phyloP scores from a whole-genome alignment of 2,329 filamentous ascomycete genomes.

The Aspergillus tamarii region DNA sequence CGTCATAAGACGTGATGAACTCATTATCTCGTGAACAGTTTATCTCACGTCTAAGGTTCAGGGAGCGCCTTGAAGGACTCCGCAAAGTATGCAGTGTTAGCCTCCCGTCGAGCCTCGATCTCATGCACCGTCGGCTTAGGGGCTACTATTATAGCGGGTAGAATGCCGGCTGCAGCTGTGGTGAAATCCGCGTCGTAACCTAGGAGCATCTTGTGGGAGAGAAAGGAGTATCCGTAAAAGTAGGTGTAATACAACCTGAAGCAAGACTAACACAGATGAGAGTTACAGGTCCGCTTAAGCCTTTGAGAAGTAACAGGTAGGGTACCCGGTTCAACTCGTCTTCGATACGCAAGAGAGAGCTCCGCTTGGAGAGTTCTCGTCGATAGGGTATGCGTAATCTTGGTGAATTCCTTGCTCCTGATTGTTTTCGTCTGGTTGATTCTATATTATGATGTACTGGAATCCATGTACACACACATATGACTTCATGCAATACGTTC shows the following conservation, averaged over 20 bases:
- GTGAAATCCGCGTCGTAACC: conserved; percentile 23
- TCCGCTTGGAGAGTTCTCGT: too few species aligned
- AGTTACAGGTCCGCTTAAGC: too few species aligned
- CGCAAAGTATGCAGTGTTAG: conserved; percentile 13
- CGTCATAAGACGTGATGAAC: conserved; percentile 26
- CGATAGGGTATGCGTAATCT: too few species aligned
- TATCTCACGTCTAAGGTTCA: conserved; percentile 21
- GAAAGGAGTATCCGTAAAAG: too few species aligned
- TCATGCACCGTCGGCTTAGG: conserved; percentile 22
- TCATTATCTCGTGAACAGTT: conserved; percentile 9
- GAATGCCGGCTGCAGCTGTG: conserved; percentile 18
- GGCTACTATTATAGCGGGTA: conserved; percentile 13
- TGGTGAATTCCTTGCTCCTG: too few species aligned
- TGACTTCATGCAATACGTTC: background rate
- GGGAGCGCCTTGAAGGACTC: conserved; percentile 17
- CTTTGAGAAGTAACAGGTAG: too few species aligned
- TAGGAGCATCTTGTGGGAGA: conserved; percentile 21
- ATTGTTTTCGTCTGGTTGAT: too few species aligned
- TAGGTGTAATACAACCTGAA: too few species aligned
- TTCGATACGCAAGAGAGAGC: too few species aligned
- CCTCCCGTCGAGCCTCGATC: conserved; percentile 11
- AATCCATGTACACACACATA: background rate
- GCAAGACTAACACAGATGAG: too few species aligned
- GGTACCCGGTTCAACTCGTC: too few species aligned
- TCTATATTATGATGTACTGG: too few species aligned